Evolutionary conservation across 1,139 yeast genomes (phyloP), one percentile per base, ranked within the genome.

Genomic region (Groenewaldozyma sp.): DNA sequence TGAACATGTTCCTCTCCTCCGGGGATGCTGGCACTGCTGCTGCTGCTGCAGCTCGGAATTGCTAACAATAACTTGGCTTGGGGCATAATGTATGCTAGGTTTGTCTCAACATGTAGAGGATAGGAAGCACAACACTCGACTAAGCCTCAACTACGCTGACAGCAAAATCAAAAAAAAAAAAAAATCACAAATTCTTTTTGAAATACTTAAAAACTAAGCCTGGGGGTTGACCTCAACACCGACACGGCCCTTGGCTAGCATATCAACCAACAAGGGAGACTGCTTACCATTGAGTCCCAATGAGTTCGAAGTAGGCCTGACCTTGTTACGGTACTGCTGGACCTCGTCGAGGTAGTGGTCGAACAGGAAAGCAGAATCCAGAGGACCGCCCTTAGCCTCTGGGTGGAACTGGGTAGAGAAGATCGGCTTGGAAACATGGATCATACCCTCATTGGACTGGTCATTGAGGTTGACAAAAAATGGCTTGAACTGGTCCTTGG

Each of bases 321-420:
- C 14, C 49, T 58, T 60, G 44, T 63, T 56, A 42, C 74, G 80
- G 70, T 74, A 84, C 32, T 64, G 65, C 33, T 67, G 70, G 49
- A 91, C 79, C 56, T 82, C 73, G 34, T 70, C 74, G 55, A 91
- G 78, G 65, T 84, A 91, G 64, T 78, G 83, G 70, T 91, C 97
- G 55, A 91, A 91, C 62, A 91, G 70, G 64, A 78, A 84, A 3
- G 84, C 73, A 16, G 96, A 82, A 63, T 91, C 98, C 55, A 82
- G 72, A 44, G 98, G 98, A 53, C 98, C 98, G 52, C 98, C 98
- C 69, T 88, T 91, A 45, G 98, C 98, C 65, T 91, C 98, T 35
- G 98, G 98, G 61, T 91, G 98, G 74, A 91, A 91, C 64, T 91
- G 98, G 3, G 95, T 86, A 24, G 96, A 86, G 67, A 88, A 91